A percentile compares a stretch with the other conserved stretches of the same genome.
These are phyloP conservation scores for Agapanthus africanus DNA, from an alignment of 106 monocot species.

Conservation along the genomic window DNA sequence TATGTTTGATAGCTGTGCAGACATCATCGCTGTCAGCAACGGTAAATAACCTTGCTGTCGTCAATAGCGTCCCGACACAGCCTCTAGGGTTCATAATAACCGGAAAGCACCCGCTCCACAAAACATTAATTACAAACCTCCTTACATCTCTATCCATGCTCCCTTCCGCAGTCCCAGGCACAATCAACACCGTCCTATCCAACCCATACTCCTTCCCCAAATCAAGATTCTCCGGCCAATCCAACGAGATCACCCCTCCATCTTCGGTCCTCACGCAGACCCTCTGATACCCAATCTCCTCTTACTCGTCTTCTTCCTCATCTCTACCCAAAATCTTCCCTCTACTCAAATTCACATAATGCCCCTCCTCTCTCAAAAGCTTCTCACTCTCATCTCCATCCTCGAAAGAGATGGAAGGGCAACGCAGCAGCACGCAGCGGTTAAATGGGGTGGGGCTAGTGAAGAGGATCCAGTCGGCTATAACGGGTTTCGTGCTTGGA, in stretches of 20 bases:
- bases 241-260: slow-evolving; percentile 83
- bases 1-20: slow-evolving; percentile 58
- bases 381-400: slow-evolving; percentile 38
- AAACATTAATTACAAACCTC: slow-evolving; percentile 48
- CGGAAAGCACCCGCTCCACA: slow-evolving; percentile 67
- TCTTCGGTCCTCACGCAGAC: slow-evolving; percentile 66
- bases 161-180: slow-evolving; percentile 70
- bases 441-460: slow-evolving; percentile 69
- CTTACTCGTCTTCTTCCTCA: slow-evolving; percentile 1
- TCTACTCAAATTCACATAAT: slow-evolving; percentile 41
- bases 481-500: no score
- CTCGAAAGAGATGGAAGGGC: slow-evolving; percentile 66
- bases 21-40: slow-evolving; percentile 98
- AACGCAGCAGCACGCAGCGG: slow-evolving; percentile 71
- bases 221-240: slow-evolving; percentile 92
- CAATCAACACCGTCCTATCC: slow-evolving; percentile 71
- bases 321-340: slow-evolving; percentile 27
- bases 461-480: no score
- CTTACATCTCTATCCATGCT: slow-evolving; percentile 55
- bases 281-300: slow-evolving; percentile 60
- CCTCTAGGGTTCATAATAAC: slow-evolving; percentile 94
- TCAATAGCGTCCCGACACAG: slow-evolving; percentile 72
- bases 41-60: slow-evolving; percentile 88
- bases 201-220: slow-evolving; percentile 61
- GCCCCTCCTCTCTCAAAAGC: slow-evolving; percentile 49